These are phyloP conservation scores for Endocarpon pusillum DNA, from an alignment of 495 filamentous ascomycete genomes.

Conservation along the genomic window DNA sequence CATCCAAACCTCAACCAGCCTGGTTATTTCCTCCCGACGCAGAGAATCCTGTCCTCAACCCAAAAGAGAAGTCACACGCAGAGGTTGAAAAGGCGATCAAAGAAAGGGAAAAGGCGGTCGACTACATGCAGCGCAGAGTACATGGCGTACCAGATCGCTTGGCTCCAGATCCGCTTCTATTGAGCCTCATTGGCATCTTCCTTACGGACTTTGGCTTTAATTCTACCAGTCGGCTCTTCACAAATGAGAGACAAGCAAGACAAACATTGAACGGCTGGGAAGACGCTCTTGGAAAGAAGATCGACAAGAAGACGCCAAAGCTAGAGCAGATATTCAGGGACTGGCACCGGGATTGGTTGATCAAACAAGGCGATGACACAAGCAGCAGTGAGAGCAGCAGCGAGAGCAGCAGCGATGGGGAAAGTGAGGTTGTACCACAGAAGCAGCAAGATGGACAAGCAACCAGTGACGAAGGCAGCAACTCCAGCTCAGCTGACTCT, in stretches of 20 bases:
- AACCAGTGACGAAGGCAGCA: constrained; percentile 23
- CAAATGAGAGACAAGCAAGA: constrained; percentile 36
- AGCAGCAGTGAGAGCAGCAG: constrained; percentile 12
- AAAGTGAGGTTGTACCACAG: constrained; percentile 18
- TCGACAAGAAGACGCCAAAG: constrained; percentile 25
- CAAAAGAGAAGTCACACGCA: constrained; percentile 11
- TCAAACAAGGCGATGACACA: constrained; percentile 13
- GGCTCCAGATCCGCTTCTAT: constrained; percentile 36
- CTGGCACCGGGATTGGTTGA: constrained; percentile 22
- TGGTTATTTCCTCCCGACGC: constrained; percentile 16
- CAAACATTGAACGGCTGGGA: constrained; percentile 19
- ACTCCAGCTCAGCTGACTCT: constrained; percentile 21
- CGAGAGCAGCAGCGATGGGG: constrained; percentile 11
- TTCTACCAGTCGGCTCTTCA: constrained; percentile 38
- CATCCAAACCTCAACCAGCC: constrained; percentile 13
- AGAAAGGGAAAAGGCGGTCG: constrained; percentile 9
- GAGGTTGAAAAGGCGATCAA: constrained; percentile 8
- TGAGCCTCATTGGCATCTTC: constrained; percentile 50
- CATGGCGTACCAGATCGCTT: constrained; percentile 9
- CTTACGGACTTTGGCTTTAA: constrained; percentile 47
- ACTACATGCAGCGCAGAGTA: constrained; percentile 4
- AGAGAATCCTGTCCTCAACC: constrained; percentile 15
- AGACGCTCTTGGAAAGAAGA: constrained; percentile 11
- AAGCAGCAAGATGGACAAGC: constrained; percentile 8
- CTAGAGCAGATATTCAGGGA: constrained; percentile 33